Percentiles rank a stretch among this genome's conserved stretches.
These are phyloP conservation scores for Chalaropsis ovoidea DNA, from an alignment of 2,329 filamentous ascomycete genomes.

Conservation along the genomic window DNA sequence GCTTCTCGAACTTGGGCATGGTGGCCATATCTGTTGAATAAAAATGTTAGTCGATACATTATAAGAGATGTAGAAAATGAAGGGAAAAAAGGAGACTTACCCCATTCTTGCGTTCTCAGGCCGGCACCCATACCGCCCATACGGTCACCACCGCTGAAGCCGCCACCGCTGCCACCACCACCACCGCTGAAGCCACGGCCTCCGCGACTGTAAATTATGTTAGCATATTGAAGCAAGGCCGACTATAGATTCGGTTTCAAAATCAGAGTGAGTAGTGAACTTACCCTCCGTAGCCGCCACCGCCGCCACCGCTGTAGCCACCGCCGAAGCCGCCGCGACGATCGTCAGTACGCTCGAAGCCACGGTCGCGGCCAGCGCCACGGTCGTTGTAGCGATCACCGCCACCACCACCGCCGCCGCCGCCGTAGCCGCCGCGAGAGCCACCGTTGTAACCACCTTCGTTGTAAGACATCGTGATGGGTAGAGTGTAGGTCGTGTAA, in stretches of 20 bases:
- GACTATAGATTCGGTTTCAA: not conserved
- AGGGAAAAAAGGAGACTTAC: slow-evolving; percentile 44
- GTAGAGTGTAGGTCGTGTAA: not conserved
- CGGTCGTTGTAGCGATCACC: slow-evolving; percentile 36
- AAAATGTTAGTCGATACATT: not conserved
- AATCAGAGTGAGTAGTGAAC: slow-evolving; percentile 26
- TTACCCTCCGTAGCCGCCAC: slow-evolving; percentile 34
- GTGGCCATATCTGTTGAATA: slow-evolving; percentile 54
- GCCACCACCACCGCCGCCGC: too few species aligned
- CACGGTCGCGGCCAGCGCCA: slow-evolving; percentile 30
- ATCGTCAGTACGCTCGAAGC: slow-evolving; percentile 40
- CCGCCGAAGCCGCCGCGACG: slow-evolving; percentile 27
- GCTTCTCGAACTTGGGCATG: slow-evolving; percentile 96
- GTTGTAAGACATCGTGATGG: slow-evolving; percentile 38
- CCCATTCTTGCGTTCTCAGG: slow-evolving; percentile 81
- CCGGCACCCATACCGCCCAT: slow-evolving; percentile 86
- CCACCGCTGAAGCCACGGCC: slow-evolving; percentile 34
- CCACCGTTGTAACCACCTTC: slow-evolving; percentile 33
- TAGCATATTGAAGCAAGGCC: slow-evolving; percentile 29
- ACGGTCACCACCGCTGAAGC: slow-evolving; percentile 71
- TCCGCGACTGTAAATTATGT: slow-evolving; percentile 32
- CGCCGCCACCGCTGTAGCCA: not conserved
- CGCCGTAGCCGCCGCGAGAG: slow-evolving; percentile 31
- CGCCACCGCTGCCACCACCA: slow-evolving; percentile 29
- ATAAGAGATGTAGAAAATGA: too few species aligned